Percentiles rank a stretch among this genome's conserved stretches.
Conservation (phyloP, 1,284 basidiomycete genomes). For the Mycena citricolor region DNA sequence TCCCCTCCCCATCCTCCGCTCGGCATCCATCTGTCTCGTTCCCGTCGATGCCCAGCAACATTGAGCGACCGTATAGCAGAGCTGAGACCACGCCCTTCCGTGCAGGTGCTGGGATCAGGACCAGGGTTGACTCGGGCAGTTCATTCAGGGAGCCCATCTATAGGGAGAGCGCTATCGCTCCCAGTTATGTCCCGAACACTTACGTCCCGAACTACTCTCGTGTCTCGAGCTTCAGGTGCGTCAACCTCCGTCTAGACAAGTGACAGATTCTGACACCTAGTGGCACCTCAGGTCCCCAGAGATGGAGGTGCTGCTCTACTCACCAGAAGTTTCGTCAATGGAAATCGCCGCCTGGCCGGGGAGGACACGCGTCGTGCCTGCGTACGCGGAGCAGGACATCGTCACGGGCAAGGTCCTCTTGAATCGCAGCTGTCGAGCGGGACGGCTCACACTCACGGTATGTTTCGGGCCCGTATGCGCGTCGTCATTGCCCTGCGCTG, state of each 20-base stretch:
- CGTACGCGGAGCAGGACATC: constrained; percentile 58
- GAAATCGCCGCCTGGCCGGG: constrained; percentile 40
- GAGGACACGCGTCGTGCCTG: constrained; percentile 43
- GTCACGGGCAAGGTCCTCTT: constrained; percentile 59
- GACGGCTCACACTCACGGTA: constrained; percentile 56
- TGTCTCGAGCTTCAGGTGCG: constrained; percentile 47
- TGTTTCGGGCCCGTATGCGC: constrained; percentile 25
- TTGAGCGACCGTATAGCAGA: no score
- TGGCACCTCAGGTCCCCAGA: constrained; percentile 45
- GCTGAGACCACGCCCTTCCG: no score
- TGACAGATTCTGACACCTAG: neutral
- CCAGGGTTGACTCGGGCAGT: no score
- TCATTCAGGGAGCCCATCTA: no score
- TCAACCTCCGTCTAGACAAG: neutral
- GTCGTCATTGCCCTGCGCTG: constrained; percentile 12
- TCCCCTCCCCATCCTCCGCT: no score
- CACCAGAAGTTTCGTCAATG: constrained; percentile 41
- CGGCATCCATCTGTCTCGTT: no score
- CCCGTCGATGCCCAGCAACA: no score
- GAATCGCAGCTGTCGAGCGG: constrained; percentile 46
- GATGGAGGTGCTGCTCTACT: constrained; percentile 56
- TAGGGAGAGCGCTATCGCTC: no score
- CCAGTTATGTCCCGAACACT: no score
- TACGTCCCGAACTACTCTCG: constrained; percentile 33
- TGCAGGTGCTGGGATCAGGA: no score